phyloP scores from a whole-genome alignment of 768 basidiomycete genomes.

The Gelatoporia subvermispora region DNA sequence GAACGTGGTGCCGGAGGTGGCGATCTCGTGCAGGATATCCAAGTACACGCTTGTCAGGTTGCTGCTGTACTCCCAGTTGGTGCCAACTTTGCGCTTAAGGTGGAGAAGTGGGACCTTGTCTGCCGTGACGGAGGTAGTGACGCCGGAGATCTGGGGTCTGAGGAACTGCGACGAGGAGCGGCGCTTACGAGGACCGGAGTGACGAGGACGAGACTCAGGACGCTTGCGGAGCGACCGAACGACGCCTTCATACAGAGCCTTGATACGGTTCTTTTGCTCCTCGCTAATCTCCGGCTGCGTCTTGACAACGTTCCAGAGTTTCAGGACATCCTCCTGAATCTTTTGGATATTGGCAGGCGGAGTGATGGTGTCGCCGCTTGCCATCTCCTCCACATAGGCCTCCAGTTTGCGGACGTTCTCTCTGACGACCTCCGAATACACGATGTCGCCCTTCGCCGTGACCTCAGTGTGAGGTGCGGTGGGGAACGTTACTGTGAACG shows the following conservation, averaged over 20 bases:
- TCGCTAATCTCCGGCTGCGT: constrained; percentile 95
- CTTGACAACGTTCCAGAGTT: constrained; percentile 96
- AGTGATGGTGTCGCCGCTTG: constrained; percentile 84
- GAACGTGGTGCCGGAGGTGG: constrained; percentile 97
- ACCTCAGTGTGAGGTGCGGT: constrained; percentile 96
- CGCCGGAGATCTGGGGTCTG: constrained; percentile 76
- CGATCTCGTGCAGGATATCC: constrained; percentile 96
- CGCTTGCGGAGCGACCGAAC: constrained; percentile 85
- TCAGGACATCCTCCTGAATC: constrained; percentile 94
- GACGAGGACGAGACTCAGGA: constrained; percentile 56
- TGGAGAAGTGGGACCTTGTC: constrained; percentile 94
- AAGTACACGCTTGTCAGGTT: constrained; percentile 95
- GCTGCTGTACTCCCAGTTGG: constrained; percentile 94
- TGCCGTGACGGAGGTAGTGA: constrained; percentile 61
- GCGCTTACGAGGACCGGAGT: constrained; percentile 55
- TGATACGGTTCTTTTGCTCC: constrained; percentile 94
- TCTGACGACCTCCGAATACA: constrained; percentile 92
- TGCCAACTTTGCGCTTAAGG: constrained; percentile 93
- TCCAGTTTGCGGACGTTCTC: constrained; percentile 97
- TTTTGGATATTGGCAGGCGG: constrained; percentile 90
- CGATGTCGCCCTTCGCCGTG: constrained; percentile 88
- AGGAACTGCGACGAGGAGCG: constrained; percentile 97
- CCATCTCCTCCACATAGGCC: constrained; percentile 98
- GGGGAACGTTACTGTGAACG: constrained; percentile 80
- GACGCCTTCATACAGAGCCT: constrained; percentile 93